Conservation (phyloP, 495 filamentous ascomycete genomes). For the Aspergillus incahuasiensis region DNA sequence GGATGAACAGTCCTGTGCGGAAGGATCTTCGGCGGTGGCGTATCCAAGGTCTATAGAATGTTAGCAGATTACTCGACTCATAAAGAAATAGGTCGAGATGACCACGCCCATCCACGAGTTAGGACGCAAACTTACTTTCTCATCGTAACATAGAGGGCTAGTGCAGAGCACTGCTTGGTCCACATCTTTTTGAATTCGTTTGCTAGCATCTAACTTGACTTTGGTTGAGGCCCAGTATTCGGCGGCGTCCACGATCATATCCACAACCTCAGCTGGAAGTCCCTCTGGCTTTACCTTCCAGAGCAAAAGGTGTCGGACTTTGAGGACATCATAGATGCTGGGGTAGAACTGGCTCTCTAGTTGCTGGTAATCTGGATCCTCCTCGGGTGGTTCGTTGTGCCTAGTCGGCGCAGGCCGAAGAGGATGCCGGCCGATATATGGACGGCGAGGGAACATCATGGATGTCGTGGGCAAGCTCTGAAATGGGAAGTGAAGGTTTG, state of each 20-base stretch:
- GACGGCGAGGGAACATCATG: constrained; percentile 10
- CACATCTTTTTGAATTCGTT: constrained; percentile 29
- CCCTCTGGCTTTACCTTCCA: constrained; percentile 32
- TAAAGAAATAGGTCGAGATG: too few relatives aligned
- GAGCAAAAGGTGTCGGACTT: constrained; percentile 31
- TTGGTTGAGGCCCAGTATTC: constrained; percentile 63
- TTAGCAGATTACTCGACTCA: neutral
- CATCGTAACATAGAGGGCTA: constrained; percentile 37
- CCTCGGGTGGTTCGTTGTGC: neutral
- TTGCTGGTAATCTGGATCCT: neutral
- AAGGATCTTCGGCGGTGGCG: constrained; percentile 21
- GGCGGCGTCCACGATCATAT: constrained; percentile 61
- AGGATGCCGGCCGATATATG: neutral
- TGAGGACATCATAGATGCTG: constrained; percentile 31
- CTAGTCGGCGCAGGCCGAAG: neutral
- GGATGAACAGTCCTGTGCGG: constrained; percentile 37
- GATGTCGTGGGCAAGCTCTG: neutral
- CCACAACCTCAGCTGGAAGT: constrained; percentile 61
- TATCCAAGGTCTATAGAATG: constrained; percentile 11
- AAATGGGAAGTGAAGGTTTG: neutral
- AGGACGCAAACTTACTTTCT: constrained; percentile 16
- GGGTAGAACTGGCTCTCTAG: constrained; percentile 21
- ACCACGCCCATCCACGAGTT: too few relatives aligned
- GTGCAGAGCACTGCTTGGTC: constrained; percentile 39
- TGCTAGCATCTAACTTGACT: constrained; percentile 25